These are phyloP conservation scores for Wallacemonas sp. DNA, from an alignment of 208 protist genomes.

Conservation along the genomic window DNA sequence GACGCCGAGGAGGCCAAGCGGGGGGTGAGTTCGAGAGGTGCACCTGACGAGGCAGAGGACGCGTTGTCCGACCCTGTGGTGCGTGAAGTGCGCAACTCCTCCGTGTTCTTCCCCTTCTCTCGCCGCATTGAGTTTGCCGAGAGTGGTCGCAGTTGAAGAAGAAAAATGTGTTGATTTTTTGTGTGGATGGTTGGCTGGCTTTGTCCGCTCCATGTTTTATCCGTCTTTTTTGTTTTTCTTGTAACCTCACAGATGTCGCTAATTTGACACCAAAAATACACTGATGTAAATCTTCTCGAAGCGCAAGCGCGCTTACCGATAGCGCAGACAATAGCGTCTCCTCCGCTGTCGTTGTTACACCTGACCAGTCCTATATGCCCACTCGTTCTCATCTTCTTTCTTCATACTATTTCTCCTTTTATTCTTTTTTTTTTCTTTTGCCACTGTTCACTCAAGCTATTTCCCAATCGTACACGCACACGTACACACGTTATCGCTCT, in stretches of 20 bases:
- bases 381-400: too few relatives aligned
- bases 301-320: too few relatives aligned
- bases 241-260: too few relatives aligned
- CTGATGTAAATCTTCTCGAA: too few relatives aligned
- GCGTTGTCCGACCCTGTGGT: neutral
- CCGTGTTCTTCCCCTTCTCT: constrained; percentile 42
- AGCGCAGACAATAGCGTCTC: too few relatives aligned
- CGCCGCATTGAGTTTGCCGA: constrained; percentile 24
- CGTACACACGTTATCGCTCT: neutral
- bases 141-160: constrained; percentile 17
- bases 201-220: constrained; percentile 3
- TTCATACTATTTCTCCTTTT: too few relatives aligned
- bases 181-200: neutral
- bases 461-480: constrained; percentile 1
- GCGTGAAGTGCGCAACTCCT: constrained; percentile 22
- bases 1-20: neutral
- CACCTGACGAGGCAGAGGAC: neutral
- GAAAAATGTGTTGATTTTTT: constrained; percentile 5
- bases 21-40: neutral
- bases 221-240: constrained; percentile 10
- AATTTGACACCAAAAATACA: too few relatives aligned
- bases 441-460: constrained; percentile 18
- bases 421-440: constrained; percentile 14
- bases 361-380: too few relatives aligned
- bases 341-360: too few relatives aligned